Evolutionary conservation across 2,329 filamentous ascomycete genomes (phyloP).

Genomic region (Calonectria honghensis): DNA sequence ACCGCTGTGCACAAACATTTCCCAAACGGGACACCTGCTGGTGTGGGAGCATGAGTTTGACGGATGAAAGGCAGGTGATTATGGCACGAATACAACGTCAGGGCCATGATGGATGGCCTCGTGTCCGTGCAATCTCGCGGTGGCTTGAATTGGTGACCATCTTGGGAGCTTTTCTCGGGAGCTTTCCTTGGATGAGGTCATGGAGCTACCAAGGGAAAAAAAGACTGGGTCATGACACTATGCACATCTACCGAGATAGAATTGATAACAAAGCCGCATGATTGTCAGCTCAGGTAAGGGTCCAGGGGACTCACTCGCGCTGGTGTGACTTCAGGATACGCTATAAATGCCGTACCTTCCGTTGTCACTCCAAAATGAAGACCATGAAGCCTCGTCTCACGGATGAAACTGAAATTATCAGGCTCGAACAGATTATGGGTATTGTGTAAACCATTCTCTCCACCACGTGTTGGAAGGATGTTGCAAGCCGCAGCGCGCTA

Average conservation of each 20-base stretch:
- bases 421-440: slow-evolving; percentile 13
- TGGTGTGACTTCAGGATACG: not conserved
- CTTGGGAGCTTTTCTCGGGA: not conserved
- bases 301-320: not conserved
- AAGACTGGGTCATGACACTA: slow-evolving; percentile 4
- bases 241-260: not conserved
- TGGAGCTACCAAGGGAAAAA: not conserved
- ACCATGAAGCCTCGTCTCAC: not conserved
- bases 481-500: slow-evolving; percentile 8
- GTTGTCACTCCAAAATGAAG: not conserved
- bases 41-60: slow-evolving; percentile 34
- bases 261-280: not conserved
- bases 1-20: slow-evolving; percentile 32
- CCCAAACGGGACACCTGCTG: slow-evolving; percentile 31
- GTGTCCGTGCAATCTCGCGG: slow-evolving; percentile 22
- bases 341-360: not conserved
- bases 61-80: slow-evolving; percentile 31
- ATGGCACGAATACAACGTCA: slow-evolving; percentile 27
- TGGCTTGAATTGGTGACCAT: not conserved
- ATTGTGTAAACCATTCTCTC: slow-evolving; percentile 28
- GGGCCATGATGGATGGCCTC: slow-evolving; percentile 24
- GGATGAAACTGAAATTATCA: slow-evolving; percentile 9
- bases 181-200: slow-evolving; percentile 1
- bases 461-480: slow-evolving; percentile 26
- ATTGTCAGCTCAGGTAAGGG: not conserved